Base-by-base conservation (phyloP, 2,329 filamentous ascomycete genomes). In the Didymella sp. region DNA sequence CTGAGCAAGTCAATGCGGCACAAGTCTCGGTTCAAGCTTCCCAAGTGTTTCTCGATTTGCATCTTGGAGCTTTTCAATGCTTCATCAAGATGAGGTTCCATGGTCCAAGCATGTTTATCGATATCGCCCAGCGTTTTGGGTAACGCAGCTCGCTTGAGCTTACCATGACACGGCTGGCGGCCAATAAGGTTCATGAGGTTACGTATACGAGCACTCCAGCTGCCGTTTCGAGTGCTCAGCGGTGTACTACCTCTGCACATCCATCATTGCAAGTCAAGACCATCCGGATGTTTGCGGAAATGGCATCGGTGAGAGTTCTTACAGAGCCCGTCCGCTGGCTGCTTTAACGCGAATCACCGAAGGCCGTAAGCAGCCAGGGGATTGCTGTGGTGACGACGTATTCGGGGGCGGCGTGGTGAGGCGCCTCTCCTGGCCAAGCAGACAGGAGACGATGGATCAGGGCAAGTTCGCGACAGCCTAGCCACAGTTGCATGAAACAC, bases 401-500 rank as follows among this genome's bases (percentile, higher is more conserved):
- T 24, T 58, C 49, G 54, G 56, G 56, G 53, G 48, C 62, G 58
- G 57, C 50, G 27, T 40, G 51, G 24, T 59, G 50, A 40, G 50
- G 40, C 24, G 43, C 33, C 49, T n/a, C 45, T 35, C n/a, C 17
- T 21, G n/a, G 51, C 46, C 45, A 51, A 46, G 58, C 49, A 38
- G 38, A 51, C 47, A 54, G 46, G 52, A 56, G 46, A 45, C 37
- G 27, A 51, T 49, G 47, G 46, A 62, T 59, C 50, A 59, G 58
- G 63, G 45, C 45, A 49, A 42, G 44, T 31, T 24, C 7, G 45
- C 38, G 40, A 40, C 19, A 24, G 51, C 3, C 53, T 58, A 59
- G 52, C 55, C 59, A 51, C 40, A 54, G 51, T 43, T 35, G 59
- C 58, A 58, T 62, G 58, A 61, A 67, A 63, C 58, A 52, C 33